Conservation (phyloP, 441 rosid genomes). For the Aleurites moluccanus region DNA sequence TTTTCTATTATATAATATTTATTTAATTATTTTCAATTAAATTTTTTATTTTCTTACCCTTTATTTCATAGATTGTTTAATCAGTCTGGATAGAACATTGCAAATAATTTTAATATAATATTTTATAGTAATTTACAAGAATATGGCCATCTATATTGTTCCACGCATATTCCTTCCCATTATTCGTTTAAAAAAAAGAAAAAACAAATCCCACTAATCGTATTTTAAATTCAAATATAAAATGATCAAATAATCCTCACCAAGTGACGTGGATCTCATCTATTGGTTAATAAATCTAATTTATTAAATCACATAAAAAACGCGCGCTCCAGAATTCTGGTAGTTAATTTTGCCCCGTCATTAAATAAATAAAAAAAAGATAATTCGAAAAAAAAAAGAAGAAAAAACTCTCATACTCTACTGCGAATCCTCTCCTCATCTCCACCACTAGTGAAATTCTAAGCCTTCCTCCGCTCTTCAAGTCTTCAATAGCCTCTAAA, state of each 20-base stretch:
- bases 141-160: no score
- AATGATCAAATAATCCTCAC: neutral
- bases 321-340: constrained; percentile 12
- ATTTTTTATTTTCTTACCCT: no score
- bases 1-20: no score
- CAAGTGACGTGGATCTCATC: constrained; percentile 18
- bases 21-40: no score
- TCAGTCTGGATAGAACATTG: no score
- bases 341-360: constrained; percentile 11
- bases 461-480: constrained; percentile 23
- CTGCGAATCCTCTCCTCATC: constrained; percentile 15
- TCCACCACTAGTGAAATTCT: constrained; percentile 40
- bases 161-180: no score
- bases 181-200: no score
- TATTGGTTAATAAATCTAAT: constrained; percentile 9
- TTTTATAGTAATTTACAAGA: no score
- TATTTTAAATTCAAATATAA: neutral
- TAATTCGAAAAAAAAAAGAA: constrained; percentile 28
- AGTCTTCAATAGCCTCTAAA: constrained; percentile 14
- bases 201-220: neutral
- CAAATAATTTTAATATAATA: no score
- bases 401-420: constrained; percentile 11
- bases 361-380: constrained; percentile 11
- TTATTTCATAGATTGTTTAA: no score
- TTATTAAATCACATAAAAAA: neutral